Evolutionary conservation across 2,329 filamentous ascomycete genomes (phyloP).

Genomic region (Neoscytalidium dimidiatum): DNA sequence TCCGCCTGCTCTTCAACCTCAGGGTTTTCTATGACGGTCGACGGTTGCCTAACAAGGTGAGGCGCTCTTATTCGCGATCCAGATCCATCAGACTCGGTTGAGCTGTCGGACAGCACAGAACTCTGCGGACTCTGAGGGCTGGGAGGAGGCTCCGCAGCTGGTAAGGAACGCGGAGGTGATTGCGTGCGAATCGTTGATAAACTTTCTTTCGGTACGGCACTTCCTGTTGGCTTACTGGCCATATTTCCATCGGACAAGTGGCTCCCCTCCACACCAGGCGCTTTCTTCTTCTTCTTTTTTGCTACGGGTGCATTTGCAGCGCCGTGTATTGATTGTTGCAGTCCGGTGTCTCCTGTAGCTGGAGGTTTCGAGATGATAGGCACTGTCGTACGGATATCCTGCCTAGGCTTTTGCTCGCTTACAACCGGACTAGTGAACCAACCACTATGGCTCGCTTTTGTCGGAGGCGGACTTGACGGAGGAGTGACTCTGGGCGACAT

Average conservation of each 20-base stretch:
- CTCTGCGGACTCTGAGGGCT: constrained; percentile 18
- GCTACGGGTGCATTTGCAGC: constrained; percentile 42
- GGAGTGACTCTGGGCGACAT: constrained; percentile 48
- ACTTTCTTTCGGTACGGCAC: constrained; percentile 37
- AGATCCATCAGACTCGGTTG: background rate
- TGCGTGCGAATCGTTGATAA: background rate
- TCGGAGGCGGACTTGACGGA: constrained; percentile 22
- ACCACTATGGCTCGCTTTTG: constrained; percentile 29
- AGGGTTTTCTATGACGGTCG: constrained; percentile 50
- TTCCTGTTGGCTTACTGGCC: constrained; percentile 51
- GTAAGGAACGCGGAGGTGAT: background rate
- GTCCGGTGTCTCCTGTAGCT: constrained; percentile 25
- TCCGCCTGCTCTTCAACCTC: constrained; percentile 43
- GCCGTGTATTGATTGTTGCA: constrained; percentile 37
- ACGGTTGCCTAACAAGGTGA: constrained; percentile 41
- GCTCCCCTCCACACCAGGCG: constrained; percentile 39
- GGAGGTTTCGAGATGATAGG: constrained; percentile 29
- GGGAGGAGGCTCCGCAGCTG: constrained; percentile 1
- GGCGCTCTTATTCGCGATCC: background rate
- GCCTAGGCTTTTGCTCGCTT: constrained; percentile 24
- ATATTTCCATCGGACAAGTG: constrained; percentile 55
- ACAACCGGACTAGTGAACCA: constrained; percentile 43
- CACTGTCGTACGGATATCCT: constrained; percentile 1
- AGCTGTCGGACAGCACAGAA: constrained; percentile 9
- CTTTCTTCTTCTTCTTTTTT: constrained; percentile 42